Conservation (phyloP, 2,329 filamentous ascomycete genomes). For the Coniochaeta sp. region DNA sequence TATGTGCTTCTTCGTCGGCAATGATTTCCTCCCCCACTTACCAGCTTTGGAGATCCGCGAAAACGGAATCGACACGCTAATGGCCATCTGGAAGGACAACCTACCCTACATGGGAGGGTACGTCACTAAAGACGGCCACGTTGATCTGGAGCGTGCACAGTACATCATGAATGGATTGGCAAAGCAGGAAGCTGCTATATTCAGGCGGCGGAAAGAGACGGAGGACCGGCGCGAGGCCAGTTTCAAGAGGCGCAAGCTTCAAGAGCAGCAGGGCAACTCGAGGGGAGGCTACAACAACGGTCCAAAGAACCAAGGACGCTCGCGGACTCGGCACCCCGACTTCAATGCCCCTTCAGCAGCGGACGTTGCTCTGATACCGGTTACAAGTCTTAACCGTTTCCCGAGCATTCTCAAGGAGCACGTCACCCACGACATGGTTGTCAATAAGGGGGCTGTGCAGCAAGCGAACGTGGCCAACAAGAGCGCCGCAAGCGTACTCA, state of each 20-base stretch:
- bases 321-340: slow-evolving; percentile 8
- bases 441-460: slow-evolving; percentile 61
- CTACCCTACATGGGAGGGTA: slow-evolving; percentile 89
- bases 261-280: slow-evolving; percentile 49
- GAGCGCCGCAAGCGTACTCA: slow-evolving; percentile 83
- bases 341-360: slow-evolving; percentile 11
- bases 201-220: slow-evolving; percentile 76
- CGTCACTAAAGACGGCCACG: slow-evolving; percentile 88
- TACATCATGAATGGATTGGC: slow-evolving; percentile 82
- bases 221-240: slow-evolving; percentile 79
- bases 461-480: slow-evolving; percentile 82
- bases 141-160: slow-evolving; percentile 81
- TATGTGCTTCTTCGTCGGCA: slow-evolving; percentile 98
- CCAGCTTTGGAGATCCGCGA: slow-evolving; percentile 97
- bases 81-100: slow-evolving; percentile 95
- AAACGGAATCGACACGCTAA: slow-evolving; percentile 92
- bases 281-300: slow-evolving; percentile 8
- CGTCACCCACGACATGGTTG: slow-evolving; percentile 84
- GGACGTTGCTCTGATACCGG: slow-evolving; percentile 22
- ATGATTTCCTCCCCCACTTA: slow-evolving; percentile 95
- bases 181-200: slow-evolving; percentile 90
- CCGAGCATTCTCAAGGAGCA: slow-evolving; percentile 34
- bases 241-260: slow-evolving; percentile 69
- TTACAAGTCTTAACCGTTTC: slow-evolving; percentile 32
- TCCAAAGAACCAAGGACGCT: slow-evolving; percentile 6